Percentiles rank a stretch among this genome's conserved stretches.
These are phyloP conservation scores for Coffea canephora DNA, from an alignment of 257 asterid genomes.

Conservation along the genomic window DNA sequence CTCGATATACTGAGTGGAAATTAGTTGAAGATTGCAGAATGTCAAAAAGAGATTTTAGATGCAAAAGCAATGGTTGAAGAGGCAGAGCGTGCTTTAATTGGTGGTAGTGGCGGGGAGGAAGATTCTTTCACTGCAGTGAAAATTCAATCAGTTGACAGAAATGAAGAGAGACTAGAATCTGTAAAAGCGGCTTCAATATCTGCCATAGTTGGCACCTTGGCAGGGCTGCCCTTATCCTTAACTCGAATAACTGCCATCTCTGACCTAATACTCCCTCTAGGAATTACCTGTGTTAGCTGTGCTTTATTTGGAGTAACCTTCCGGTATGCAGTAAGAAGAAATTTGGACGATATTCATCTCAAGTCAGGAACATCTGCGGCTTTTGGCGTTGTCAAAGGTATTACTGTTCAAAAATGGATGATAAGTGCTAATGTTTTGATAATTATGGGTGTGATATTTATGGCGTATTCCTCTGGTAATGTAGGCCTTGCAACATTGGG, in stretches of 20 bases:
- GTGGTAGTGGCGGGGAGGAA: conserved; percentile 13
- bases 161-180: conserved; percentile 72
- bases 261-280: conserved; percentile 62
- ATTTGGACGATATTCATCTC: conserved; percentile 73
- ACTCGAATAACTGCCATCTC: conserved; percentile 42
- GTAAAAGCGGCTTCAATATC: conserved; percentile 73
- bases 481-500: conserved; percentile 78
- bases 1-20: not conserved
- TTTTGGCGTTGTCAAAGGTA: conserved; percentile 86
- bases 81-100: conserved; percentile 61
- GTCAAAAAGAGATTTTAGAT: conserved; percentile 79
- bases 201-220: conserved; percentile 70
- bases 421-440: no score
- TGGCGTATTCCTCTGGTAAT: conserved; percentile 15
- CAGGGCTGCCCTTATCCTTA: conserved; percentile 64
- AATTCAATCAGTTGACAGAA: conserved; percentile 33
- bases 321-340: conserved; percentile 81
- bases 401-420: not conserved
- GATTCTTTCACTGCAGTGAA: conserved; percentile 15
- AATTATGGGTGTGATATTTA: not conserved
- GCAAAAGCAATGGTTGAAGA: conserved; percentile 82
- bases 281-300: conserved; percentile 67
- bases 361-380: conserved; percentile 88
- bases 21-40: conserved; percentile 72
- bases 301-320: conserved; percentile 86